Evolutionary conservation across 2,329 filamentous ascomycete species (phyloP), one percentile per base, ranked within the genome.

Genomic region (Calonectria montana): DNA sequence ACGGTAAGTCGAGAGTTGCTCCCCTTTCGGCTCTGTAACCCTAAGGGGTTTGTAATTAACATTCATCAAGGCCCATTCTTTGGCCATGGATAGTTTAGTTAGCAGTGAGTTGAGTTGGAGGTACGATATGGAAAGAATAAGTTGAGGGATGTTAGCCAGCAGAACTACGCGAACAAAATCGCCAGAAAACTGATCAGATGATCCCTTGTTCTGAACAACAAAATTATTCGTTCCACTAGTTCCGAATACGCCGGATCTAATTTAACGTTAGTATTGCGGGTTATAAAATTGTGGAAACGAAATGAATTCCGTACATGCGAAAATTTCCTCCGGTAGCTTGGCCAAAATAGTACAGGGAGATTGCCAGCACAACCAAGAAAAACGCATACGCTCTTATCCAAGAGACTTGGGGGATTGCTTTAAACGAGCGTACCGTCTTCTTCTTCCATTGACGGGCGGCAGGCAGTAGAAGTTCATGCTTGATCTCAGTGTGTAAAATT

Each of bases 91-190:
- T 15, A 65, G n/a, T 39, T 65, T 65, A 2, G 62, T 65, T n/a
- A 65, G 37, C 7, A 65, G 15, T 1, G 29, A 48, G 45, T 65
- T 65, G 7, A 65, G 62, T 39, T 50, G 43, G 18, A 65, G 10
- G 43, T 65, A 65, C 7, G 62, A 31, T 12, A 65, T 50, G 7
- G 62, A 65, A n/a, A 65, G 62, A 2, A 65, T 18, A 47, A 50
- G 62, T n/a, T 65, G 62, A 13, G 62, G 45, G 37, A 65, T 50
- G 31, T 65, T 65, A n/a, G 62, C 62, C 18, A 65, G 62, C 12
- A 65, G 45, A 50, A 65, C 62, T 7, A 65, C 16, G 12, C 27
- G 10, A 18, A 65, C 43, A 41, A 65, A 65, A 27, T 65, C 45
- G 5, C 62, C 45, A 12, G 43, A 48, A 39, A 65, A 50, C 27